These are phyloP conservation scores for Erigeron philadelphicus DNA, from an alignment of 140 eudicot genomes.

Conservation along the genomic window DNA sequence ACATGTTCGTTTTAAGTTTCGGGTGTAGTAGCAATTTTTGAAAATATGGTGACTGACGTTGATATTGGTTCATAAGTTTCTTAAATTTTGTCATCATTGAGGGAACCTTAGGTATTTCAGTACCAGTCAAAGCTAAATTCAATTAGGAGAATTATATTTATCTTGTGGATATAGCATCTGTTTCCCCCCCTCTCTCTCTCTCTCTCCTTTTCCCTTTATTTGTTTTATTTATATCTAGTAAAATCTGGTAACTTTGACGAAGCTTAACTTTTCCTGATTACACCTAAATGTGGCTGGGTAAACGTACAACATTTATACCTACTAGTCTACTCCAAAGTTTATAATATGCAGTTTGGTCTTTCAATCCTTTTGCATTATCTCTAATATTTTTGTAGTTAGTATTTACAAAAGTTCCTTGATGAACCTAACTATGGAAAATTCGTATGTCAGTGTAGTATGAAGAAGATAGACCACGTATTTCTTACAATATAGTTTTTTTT, in stretches of 20 bases:
- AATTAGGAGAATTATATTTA: no score
- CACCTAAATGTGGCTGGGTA: neutral
- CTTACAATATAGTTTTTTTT: conserved; percentile 5
- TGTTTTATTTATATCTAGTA: no score
- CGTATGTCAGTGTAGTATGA: neutral
- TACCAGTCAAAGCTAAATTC: neutral
- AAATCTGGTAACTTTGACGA: neutral
- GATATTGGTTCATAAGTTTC: neutral
- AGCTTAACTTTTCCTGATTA: neutral
- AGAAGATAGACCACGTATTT: neutral
- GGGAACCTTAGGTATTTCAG: neutral
- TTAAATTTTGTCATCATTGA: neutral
- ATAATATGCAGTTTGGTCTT: no score
- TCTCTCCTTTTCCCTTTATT: no score
- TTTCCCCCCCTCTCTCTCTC: neutral
- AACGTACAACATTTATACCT: neutral
- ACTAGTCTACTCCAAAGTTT: no score
- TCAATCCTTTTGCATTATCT: no score
- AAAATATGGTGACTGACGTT: neutral
- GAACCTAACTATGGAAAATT: neutral
- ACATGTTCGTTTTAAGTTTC: neutral
- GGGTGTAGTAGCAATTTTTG: neutral
- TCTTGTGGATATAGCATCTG: neutral
- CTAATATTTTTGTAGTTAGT: no score
- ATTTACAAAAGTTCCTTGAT: no score